A percentile compares a stretch with the other conserved stretches of the same genome.
These are phyloP conservation scores for Copromyces sp. DNA, from an alignment of 495 filamentous ascomycete genomes.

Conservation along the genomic window DNA sequence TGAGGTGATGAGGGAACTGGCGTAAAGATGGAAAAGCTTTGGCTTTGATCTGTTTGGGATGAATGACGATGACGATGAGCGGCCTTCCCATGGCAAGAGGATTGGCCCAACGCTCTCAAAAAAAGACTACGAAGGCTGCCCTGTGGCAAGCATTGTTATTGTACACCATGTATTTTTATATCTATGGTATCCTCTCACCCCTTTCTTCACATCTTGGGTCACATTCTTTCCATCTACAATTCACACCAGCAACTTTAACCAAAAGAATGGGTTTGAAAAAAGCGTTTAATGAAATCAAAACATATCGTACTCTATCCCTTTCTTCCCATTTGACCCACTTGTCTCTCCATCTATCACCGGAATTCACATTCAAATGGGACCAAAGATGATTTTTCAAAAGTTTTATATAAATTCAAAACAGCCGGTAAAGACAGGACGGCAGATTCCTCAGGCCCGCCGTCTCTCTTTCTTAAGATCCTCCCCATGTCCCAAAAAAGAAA, in stretches of 20 bases:
- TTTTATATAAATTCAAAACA: background rate
- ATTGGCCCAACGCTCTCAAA: background rate
- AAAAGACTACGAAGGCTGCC: no score
- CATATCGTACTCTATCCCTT: background rate
- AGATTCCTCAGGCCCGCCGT: background rate
- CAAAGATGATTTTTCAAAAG: background rate
- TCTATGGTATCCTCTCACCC: background rate
- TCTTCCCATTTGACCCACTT: background rate
- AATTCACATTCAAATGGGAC: accelerated
- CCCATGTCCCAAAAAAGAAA: background rate
- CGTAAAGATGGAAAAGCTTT: background rate
- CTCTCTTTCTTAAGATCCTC: background rate
- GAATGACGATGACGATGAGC: background rate
- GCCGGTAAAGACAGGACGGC: background rate
- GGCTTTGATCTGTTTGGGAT: background rate
- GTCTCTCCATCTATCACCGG: background rate
- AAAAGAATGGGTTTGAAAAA: no score
- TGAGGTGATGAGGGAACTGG: constrained; percentile 6
- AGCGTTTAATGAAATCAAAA: no score
- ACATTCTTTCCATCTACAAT: no score
- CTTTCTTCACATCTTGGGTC: no score
- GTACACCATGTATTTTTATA: background rate
- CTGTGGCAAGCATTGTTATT: background rate
- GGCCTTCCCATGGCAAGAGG: no score
- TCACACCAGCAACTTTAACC: no score